phyloP scores from a whole-genome alignment of 2,329 filamentous ascomycete genomes.

The Botryosphaeria dothidea region DNA sequence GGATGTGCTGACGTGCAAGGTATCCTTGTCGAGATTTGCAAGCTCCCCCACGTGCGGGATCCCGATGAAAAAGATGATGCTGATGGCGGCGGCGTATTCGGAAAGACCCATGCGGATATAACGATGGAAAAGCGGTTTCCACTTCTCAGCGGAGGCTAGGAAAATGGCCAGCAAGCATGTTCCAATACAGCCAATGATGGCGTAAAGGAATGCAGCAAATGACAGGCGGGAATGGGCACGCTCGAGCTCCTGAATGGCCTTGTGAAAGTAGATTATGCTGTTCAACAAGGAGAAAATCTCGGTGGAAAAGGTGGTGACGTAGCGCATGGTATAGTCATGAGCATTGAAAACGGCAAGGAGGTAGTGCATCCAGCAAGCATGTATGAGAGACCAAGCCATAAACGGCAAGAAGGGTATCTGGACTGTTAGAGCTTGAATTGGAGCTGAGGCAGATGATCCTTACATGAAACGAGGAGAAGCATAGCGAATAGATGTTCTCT shows the following conservation, averaged over 20 bases:
- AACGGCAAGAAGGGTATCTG: constrained; percentile 62
- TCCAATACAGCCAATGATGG: constrained; percentile 63
- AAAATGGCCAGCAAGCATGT: constrained; percentile 65
- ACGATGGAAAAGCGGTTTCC: constrained; percentile 62
- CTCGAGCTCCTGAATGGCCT: constrained; percentile 65
- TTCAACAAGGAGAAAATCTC: constrained; percentile 69
- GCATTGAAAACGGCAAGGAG: constrained; percentile 66
- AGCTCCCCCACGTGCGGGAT: constrained; percentile 64
- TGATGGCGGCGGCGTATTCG: constrained; percentile 67
- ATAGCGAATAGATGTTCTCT: constrained; percentile 65
- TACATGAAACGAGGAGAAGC: constrained; percentile 56
- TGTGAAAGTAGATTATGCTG: constrained; percentile 69
- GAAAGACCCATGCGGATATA: constrained; percentile 62
- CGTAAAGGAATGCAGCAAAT: constrained; percentile 65
- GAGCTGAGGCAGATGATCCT: constrained; percentile 20
- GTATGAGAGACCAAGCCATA: constrained; percentile 69
- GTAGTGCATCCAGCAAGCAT: constrained; percentile 66
- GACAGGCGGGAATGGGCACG: constrained; percentile 58
- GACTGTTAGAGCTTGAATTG: neutral
- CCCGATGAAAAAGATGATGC: constrained; percentile 65
- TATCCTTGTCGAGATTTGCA: constrained; percentile 58
- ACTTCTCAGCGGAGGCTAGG: constrained; percentile 61
- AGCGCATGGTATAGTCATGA: constrained; percentile 70
- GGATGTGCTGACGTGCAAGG: constrained; percentile 55
- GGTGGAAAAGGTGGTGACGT: constrained; percentile 66